These are phyloP conservation scores for Kurtzmaniella quercitrusa DNA, from an alignment of 1,139 yeast species.

Conservation along the genomic window DNA sequence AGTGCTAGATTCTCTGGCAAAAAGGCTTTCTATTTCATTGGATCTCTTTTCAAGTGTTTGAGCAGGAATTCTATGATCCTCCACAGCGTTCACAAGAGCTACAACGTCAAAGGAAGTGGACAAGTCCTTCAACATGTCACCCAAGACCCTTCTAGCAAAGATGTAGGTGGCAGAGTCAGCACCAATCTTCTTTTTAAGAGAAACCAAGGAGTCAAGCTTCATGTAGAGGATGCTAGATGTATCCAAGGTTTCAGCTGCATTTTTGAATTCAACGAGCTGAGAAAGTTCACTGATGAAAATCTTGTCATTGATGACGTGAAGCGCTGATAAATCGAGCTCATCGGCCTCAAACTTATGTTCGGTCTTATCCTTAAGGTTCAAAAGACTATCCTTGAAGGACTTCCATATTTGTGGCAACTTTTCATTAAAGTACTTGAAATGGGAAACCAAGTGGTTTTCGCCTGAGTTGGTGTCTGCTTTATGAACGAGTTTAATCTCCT, in stretches of 20 bases:
- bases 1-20: constrained; percentile 15
- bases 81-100: constrained; percentile 25
- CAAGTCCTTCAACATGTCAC: constrained; percentile 27
- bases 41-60: constrained; percentile 20
- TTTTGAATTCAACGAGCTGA: constrained; percentile 37
- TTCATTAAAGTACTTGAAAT: constrained; percentile 28
- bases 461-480: constrained; percentile 4
- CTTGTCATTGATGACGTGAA: constrained; percentile 37
- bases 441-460: constrained; percentile 20
- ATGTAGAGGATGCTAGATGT: constrained; percentile 24
- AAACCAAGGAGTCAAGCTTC: constrained; percentile 37
- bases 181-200: constrained; percentile 42
- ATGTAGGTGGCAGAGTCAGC: constrained; percentile 35
- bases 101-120: constrained; percentile 28
- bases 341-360: not conserved
- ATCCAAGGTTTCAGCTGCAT: constrained; percentile 10
- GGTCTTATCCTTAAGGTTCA: not conserved
- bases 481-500: constrained; percentile 29
- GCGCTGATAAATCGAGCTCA: constrained; percentile 7
- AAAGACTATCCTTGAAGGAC: not conserved
- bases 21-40: constrained; percentile 21
- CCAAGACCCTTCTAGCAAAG: constrained; percentile 31
- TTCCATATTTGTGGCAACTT: constrained; percentile 3
- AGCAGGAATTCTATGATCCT: not conserved
- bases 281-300: constrained; percentile 45